Conservation (phyloP, 2,329 filamentous ascomycete species). For the Fusarium sp. region DNA sequence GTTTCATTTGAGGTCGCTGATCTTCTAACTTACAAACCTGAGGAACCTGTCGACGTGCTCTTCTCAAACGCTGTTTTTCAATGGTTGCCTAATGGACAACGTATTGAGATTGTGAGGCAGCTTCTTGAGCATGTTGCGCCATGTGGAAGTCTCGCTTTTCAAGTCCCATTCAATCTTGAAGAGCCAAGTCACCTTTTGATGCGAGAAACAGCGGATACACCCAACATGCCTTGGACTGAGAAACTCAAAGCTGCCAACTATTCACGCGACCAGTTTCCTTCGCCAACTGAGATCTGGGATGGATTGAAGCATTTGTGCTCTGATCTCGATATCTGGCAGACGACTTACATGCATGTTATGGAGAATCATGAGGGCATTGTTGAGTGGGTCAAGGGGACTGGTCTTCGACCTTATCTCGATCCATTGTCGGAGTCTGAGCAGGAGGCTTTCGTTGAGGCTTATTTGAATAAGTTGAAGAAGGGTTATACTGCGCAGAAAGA, state of each 20-base stretch:
- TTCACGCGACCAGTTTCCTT: conserved; percentile 59
- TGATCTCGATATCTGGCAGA: conserved; percentile 62
- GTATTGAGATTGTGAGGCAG: conserved; percentile 55
- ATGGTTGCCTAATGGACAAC: conserved; percentile 57
- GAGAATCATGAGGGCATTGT: conserved; percentile 59
- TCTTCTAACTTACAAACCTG: conserved; percentile 51
- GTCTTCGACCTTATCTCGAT: conserved; percentile 63
- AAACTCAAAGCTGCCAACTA: conserved; percentile 43
- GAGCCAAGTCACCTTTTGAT: conserved; percentile 61
- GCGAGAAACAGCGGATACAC: conserved; percentile 50
- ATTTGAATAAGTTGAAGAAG: conserved; percentile 54
- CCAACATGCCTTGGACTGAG: conserved; percentile 50
- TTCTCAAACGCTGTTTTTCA: conserved; percentile 69
- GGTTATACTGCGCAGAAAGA: conserved; percentile 57
- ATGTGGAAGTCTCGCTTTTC: conserved; percentile 63
- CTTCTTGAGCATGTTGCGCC: conserved; percentile 52
- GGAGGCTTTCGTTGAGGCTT: conserved; percentile 56
- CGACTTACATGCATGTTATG: conserved; percentile 62
- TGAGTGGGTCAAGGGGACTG: conserved; percentile 68
- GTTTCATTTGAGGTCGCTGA: conserved; percentile 58
- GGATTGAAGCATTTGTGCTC: conserved; percentile 54
- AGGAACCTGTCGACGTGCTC: conserved; percentile 52
- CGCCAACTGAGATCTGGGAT: conserved; percentile 58
- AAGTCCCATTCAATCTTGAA: conserved; percentile 58
- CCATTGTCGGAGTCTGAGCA: conserved; percentile 52